phyloP scores from a whole-genome alignment of 169 alveolate genomes.

The Eimeria falciformis region DNA sequence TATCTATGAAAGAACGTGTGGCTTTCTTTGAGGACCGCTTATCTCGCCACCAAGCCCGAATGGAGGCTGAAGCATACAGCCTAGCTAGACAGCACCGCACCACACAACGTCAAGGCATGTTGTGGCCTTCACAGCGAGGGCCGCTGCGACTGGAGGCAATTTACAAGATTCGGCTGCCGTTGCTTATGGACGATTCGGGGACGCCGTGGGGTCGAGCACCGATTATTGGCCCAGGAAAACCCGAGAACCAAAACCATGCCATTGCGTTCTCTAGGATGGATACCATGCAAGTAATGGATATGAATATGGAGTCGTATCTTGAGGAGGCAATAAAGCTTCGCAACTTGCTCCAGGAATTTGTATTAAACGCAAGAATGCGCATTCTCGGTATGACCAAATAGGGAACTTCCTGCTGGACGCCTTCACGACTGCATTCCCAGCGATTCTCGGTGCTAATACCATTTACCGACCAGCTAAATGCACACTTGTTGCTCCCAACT shows the following conservation, averaged over 20 bases:
- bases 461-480: neutral
- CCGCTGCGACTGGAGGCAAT: slow-evolving; percentile 74
- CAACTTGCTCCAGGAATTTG: slow-evolving; percentile 74
- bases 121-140: slow-evolving; percentile 77
- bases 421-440: no score
- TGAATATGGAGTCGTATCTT: slow-evolving; percentile 78
- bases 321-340: slow-evolving; percentile 78
- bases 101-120: slow-evolving; percentile 39
- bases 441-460: no score
- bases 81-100: slow-evolving; percentile 4
- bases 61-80: slow-evolving; percentile 49
- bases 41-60: slow-evolving; percentile 65
- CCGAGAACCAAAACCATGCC: slow-evolving; percentile 78
- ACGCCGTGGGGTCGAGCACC: slow-evolving; percentile 74
- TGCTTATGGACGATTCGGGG: slow-evolving; percentile 68
- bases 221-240: slow-evolving; percentile 77
- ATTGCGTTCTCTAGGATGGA: slow-evolving; percentile 75
- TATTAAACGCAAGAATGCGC: slow-evolving; percentile 59
- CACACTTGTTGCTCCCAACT: neutral
- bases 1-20: slow-evolving; percentile 67
- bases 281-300: slow-evolving; percentile 76
- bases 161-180: slow-evolving; percentile 72
- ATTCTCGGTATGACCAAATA: slow-evolving; percentile 56
- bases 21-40: slow-evolving; percentile 48
- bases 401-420: no score